Base-by-base conservation (phyloP, 805 yeast genomes). In the Teunomyces pallodes region DNA sequence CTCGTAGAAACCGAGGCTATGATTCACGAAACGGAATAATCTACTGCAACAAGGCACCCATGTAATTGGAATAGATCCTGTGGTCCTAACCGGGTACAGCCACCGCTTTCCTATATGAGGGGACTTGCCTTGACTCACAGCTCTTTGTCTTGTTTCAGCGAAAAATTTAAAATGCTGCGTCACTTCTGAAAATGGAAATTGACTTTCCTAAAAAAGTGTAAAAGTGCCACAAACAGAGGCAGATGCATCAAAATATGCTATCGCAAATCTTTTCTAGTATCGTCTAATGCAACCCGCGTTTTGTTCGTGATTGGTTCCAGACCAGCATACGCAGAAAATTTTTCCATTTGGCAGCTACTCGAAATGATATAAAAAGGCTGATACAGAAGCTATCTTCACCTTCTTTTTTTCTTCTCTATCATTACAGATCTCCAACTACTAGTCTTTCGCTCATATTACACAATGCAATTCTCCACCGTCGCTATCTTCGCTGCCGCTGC, bases 391-490 rank as follows among this genome's bases (percentile, higher is more conserved):
- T 6, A 16, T 2, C n/a, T n/a, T 12, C 9, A 2, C 9, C 9
- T 38, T 12, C 13, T 26, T 26, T 38, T 26, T 12, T 38, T 38
- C 30, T 38, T 38, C 41, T 38, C 14, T 26, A 38, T 38, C 41
- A 38, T n/a, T 6, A 10, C 20, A 38, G 41, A 38, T 38, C 36
- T 27, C 45, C 32, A 42, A 42, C 45, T 42, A 45, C 47, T 41
- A 47, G 49, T 48, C 57, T 45, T 27, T 49, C 57, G 51, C 46
- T 44, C 26, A 32, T 31, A 32, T 31, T 36, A 46, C 45, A 41
- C 29, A 65, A 72, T 73, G 77, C 75, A 73, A 68, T 73, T 71
- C 69, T 63, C 73, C 55, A 61, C 59, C 47, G 60, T 65, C 66
- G 62, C 70, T 48, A 59, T 62, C 61, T 51, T 67, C 60, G 68